These are phyloP conservation scores for Neltuma alba DNA, from an alignment of 306 rosid genomes.

Conservation along the genomic window DNA sequence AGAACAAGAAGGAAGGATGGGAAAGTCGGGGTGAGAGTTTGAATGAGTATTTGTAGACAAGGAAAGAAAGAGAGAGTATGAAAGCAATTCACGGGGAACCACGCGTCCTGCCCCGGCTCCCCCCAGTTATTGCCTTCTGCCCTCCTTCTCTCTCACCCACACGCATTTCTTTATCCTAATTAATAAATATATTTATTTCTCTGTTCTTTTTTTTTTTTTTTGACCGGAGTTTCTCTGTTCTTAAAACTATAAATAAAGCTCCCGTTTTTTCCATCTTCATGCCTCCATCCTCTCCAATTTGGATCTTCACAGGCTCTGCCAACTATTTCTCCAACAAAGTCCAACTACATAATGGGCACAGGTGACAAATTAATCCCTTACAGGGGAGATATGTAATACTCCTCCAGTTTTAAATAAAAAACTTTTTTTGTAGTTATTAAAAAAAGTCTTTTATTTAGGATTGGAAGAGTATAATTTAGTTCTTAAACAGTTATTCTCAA, in stretches of 20 bases:
- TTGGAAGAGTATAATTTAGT: neutral
- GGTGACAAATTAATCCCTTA: neutral
- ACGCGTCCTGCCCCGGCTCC: conserved; percentile 53
- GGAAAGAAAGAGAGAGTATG: conserved; percentile 16
- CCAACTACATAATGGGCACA: neutral
- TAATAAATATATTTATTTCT: no score
- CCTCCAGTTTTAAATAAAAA: no score
- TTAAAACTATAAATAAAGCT: neutral
- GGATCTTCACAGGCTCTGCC: neutral
- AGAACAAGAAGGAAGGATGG: neutral
- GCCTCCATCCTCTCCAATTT: neutral
- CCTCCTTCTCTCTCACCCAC: neutral
- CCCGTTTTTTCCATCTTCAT: neutral
- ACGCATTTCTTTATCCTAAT: neutral
- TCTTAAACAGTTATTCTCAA: no score
- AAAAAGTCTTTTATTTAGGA: no score
- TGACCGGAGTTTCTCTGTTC: no score
- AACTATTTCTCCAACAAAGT: neutral
- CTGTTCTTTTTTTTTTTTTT: no score
- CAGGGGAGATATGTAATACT: no score
- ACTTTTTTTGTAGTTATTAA: no score
- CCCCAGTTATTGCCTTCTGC: conserved; percentile 37
- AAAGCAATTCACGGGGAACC: conserved; percentile 64
- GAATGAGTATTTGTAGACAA: conserved; percentile 10
- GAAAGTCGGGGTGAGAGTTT: neutral